phyloP scores from a whole-genome alignment of 441 rosid genomes.

The Erodium chrysanthum region DNA sequence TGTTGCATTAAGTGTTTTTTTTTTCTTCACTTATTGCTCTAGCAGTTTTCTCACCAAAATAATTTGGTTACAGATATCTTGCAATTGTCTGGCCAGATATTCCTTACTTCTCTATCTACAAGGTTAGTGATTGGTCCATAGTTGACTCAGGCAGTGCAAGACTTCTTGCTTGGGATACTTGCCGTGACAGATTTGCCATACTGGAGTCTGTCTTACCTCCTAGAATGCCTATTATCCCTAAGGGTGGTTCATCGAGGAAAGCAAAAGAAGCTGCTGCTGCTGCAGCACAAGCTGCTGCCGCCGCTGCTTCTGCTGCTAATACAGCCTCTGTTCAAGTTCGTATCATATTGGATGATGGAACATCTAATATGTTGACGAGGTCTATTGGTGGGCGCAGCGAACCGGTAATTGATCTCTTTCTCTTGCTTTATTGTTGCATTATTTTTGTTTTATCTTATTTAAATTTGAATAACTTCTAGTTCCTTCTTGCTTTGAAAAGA shows the following conservation, averaged over 20 bases:
- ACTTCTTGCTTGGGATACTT: slow-evolving; percentile 92
- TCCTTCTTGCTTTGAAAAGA: no score
- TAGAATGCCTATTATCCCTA: slow-evolving; percentile 76
- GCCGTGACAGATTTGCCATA: slow-evolving; percentile 86
- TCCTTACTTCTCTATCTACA: slow-evolving; percentile 85
- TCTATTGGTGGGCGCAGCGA: slow-evolving; percentile 86
- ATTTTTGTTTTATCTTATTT: no score
- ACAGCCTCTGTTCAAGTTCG: slow-evolving; percentile 95
- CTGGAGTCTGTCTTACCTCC: slow-evolving; percentile 77
- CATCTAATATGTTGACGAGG: slow-evolving; percentile 89
- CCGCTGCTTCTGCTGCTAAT: slow-evolving; percentile 91
- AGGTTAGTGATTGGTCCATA: slow-evolving; percentile 88
- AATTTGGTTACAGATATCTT: slow-evolving; percentile 63
- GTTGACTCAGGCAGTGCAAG: slow-evolving; percentile 98
- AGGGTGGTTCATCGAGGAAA: slow-evolving; percentile 78
- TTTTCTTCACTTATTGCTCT: background rate
- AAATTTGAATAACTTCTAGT: no score
- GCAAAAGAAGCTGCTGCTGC: slow-evolving; percentile 98
- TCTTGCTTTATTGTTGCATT: slow-evolving; percentile 8
- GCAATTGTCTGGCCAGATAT: slow-evolving; percentile 97
- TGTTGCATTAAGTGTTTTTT: no score
- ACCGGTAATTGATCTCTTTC: slow-evolving; percentile 46
- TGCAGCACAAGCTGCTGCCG: slow-evolving; percentile 93
- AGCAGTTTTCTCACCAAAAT: slow-evolving; percentile 18
- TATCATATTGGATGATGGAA: slow-evolving; percentile 94